Base-by-base conservation (phyloP, 805 yeast genomes). In the Starmerella khaoyaiensis region DNA sequence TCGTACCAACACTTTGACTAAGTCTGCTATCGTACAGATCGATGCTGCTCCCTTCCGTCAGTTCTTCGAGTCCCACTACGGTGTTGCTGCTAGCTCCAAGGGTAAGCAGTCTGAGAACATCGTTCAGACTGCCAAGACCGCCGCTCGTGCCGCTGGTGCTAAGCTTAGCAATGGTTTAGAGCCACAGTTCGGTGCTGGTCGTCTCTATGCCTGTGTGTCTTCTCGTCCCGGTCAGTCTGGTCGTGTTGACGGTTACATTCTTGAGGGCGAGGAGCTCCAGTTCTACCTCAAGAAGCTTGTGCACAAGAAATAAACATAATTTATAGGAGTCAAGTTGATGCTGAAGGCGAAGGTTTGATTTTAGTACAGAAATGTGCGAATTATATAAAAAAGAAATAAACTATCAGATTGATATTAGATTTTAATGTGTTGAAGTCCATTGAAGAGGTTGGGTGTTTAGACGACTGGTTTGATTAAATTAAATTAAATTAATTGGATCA, bases 221-320 rank as follows among this genome's bases (percentile, higher is more conserved):
- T 90, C 98, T 44, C 84, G 98, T 78, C 98, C 98, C 68, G 98
- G 98, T 71, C 98, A 90, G 78, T 80, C 94, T 56, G 98, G 98
- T 71, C 93, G 98, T 76, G 79, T 84, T 73, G 98, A 90, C 69
- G 98, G 98, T 72, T 90, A 90, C 93, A 79, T 90, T 72, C 81
- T 90, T 68, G 98, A 90, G 77, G 98, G 98, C 73, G 98, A 90
- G 69, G 98, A 90, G 75, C 83, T 90, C 71, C 97, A 97, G 68
- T 90, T 90, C 93, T 90, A 90, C 94, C 79, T 90, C 69, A 84
- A 94, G 79, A 87, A 94, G 83, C 76, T 90, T 69, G 93, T 95
- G 67, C 51, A 49, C 50, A 87, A 90, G 86, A 90, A 87, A 80
- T 87, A 84, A 78, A 59, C 58, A 42, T 39, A 42, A 42, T 42